phyloP scores from a whole-genome alignment of 148 eudicot genomes.

The Heliamphora exappendiculata region DNA sequence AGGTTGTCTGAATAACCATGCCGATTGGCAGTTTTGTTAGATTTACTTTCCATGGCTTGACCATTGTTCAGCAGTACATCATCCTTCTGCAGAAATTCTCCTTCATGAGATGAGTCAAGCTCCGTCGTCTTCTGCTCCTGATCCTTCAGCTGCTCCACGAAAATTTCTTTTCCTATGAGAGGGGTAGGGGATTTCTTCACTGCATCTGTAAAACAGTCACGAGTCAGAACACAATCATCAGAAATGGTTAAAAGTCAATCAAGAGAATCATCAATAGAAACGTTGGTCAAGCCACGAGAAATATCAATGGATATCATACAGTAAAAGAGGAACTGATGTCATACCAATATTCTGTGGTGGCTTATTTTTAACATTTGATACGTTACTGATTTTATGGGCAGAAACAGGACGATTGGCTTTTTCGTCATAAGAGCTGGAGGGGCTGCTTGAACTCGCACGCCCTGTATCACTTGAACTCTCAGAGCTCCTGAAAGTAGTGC shows the following conservation, averaged over 20 bases:
- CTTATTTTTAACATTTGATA: slow-evolving; percentile 15
- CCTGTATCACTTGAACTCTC: slow-evolving; percentile 64
- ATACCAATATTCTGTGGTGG: slow-evolving; percentile 27
- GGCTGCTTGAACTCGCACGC: slow-evolving; percentile 35
- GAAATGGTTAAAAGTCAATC: not conserved
- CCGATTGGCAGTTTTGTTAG: slow-evolving; percentile 21
- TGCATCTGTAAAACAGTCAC: slow-evolving; percentile 26
- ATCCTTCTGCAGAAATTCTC: slow-evolving; percentile 32
- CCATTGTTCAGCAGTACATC: slow-evolving; percentile 31
- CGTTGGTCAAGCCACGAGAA: not conserved
- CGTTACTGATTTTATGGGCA: slow-evolving; percentile 32
- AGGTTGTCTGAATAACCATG: slow-evolving; percentile 22
- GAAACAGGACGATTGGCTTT: slow-evolving; percentile 34
- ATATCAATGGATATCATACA: not conserved
- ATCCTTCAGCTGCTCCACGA: slow-evolving; percentile 23
- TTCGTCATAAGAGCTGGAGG: slow-evolving; percentile 58
- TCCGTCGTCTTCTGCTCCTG: slow-evolving; percentile 21
- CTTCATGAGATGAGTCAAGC: slow-evolving; percentile 25
- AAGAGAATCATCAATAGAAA: not conserved
- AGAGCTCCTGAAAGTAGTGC: slow-evolving; percentile 41
- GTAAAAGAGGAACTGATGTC: not conserved
- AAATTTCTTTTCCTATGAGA: slow-evolving; percentile 18
- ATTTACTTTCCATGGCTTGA: slow-evolving; percentile 23
- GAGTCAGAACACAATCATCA: slow-evolving; percentile 1
- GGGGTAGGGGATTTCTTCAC: slow-evolving; percentile 28